Conservation (phyloP, 1,284 basidiomycete species). For the Ceratobasidium sp. region DNA sequence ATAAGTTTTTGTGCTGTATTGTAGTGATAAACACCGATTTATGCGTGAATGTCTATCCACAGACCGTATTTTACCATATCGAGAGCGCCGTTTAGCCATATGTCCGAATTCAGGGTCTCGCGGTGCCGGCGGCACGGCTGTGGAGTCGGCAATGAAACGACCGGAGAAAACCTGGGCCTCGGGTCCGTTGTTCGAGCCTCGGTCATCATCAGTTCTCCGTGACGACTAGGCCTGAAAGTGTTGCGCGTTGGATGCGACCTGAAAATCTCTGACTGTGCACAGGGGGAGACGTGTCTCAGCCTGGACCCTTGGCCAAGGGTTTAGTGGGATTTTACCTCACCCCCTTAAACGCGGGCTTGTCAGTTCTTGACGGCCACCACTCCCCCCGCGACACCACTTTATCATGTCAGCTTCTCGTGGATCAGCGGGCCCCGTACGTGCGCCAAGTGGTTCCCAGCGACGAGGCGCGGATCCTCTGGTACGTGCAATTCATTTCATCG, state of each 20-base stretch:
- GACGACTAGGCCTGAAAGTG: background rate
- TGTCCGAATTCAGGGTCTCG: constrained; percentile 4
- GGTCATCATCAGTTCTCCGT: background rate
- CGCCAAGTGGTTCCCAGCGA: background rate
- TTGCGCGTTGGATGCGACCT: background rate
- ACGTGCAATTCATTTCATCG: constrained; percentile 6
- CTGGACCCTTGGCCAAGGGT: constrained; percentile 34
- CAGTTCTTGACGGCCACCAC: constrained; percentile 10
- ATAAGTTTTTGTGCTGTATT: too few species aligned
- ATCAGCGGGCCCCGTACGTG: constrained; percentile 19
- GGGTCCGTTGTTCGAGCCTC: constrained; percentile 4
- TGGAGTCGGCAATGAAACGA: background rate
- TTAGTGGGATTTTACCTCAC: constrained; percentile 1
- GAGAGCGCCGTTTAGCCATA: background rate
- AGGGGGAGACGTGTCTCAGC: background rate
- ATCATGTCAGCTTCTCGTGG: constrained; percentile 7
- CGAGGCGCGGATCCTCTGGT: constrained; percentile 16
- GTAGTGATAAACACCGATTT: too few species aligned
- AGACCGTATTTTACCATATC: background rate
- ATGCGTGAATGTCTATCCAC: too few species aligned
- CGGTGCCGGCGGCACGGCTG: background rate
- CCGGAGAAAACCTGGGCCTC: background rate
- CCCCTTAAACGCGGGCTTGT: constrained; percentile 33
- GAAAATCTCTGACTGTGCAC: background rate
- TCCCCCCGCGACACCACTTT: background rate